phyloP scores from a whole-genome alignment of 345 rosid species.

The Triadica sebifera region DNA sequence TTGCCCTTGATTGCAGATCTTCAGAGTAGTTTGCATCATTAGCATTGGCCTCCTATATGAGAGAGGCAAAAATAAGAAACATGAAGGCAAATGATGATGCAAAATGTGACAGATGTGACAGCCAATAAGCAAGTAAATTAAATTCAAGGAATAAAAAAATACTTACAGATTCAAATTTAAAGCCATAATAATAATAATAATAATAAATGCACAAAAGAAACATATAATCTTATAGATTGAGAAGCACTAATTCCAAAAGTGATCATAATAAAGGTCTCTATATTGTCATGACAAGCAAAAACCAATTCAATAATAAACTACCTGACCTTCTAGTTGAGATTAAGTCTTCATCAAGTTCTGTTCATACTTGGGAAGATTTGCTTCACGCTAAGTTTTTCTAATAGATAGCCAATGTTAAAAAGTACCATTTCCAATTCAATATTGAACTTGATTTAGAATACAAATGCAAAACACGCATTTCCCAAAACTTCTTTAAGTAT shows the following conservation, averaged over 20 bases:
- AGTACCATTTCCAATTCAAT: background rate
- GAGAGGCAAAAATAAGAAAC: background rate
- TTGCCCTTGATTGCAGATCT: constrained; percentile 36
- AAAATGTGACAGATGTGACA: background rate
- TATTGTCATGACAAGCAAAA: background rate
- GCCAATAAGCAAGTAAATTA: too few species aligned
- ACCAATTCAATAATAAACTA: background rate
- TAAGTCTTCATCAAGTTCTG: background rate
- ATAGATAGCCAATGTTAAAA: background rate
- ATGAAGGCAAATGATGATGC: background rate
- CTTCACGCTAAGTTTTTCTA: background rate
- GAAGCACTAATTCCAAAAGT: background rate
- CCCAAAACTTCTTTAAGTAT: too few species aligned
- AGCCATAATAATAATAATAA: background rate
- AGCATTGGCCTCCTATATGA: constrained; percentile 50
- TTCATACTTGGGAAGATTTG: background rate
- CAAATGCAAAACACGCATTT: background rate
- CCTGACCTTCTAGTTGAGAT: background rate
- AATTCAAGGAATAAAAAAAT: too few species aligned
- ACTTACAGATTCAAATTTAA: background rate
- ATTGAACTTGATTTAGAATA: too few species aligned
- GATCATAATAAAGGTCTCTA: background rate
- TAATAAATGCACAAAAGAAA: background rate
- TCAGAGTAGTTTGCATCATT: constrained; percentile 43
- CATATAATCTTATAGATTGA: background rate